Percentiles rank a stretch among this genome's conserved stretches.
These are phyloP conservation scores for Aaosphaeria pasadenensis DNA, from an alignment of 2,329 filamentous ascomycete genomes.

Conservation along the genomic window DNA sequence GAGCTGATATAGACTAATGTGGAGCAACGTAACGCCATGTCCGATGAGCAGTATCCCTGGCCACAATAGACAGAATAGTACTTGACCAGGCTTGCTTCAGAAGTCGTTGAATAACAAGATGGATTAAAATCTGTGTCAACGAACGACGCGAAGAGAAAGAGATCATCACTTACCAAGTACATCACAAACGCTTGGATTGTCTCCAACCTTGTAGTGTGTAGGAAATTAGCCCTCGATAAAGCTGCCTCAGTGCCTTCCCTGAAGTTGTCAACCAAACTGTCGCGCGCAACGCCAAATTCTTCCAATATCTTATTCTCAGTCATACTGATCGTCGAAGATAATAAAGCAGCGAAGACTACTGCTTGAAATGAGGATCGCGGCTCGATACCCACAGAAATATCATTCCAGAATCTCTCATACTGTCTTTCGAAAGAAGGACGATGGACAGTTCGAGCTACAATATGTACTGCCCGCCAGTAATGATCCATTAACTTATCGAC, in stretches of 20 bases:
- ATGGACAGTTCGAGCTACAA: slow-evolving; percentile 66
- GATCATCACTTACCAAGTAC: slow-evolving; percentile 60
- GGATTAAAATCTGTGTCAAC: background rate
- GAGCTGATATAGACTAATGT: too few species aligned
- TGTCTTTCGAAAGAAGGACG: slow-evolving; percentile 63
- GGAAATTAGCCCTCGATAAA: slow-evolving; percentile 66
- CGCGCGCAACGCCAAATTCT: slow-evolving; percentile 57
- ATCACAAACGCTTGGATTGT: slow-evolving; percentile 75
- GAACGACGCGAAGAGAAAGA: background rate
- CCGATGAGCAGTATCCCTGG: too few species aligned
- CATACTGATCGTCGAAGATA: slow-evolving; percentile 68
- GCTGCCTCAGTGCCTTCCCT: slow-evolving; percentile 66
- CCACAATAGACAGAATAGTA: too few species aligned
- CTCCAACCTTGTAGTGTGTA: slow-evolving; percentile 69
- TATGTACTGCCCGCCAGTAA: slow-evolving; percentile 67
- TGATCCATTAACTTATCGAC: slow-evolving; percentile 63
- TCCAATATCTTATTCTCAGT: slow-evolving; percentile 50
- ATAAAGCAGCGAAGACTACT: slow-evolving; percentile 66
- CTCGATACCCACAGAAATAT: slow-evolving; percentile 58
- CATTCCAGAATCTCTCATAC: slow-evolving; percentile 65
- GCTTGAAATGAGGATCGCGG: slow-evolving; percentile 64
- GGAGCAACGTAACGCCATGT: too few species aligned
- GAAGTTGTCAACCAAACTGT: slow-evolving; percentile 39
- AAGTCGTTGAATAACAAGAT: background rate
- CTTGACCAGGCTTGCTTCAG: too few species aligned